These are phyloP conservation scores for Hymenoscyphus albidus DNA, from an alignment of 2,329 filamentous ascomycete genomes.

Conservation along the genomic window DNA sequence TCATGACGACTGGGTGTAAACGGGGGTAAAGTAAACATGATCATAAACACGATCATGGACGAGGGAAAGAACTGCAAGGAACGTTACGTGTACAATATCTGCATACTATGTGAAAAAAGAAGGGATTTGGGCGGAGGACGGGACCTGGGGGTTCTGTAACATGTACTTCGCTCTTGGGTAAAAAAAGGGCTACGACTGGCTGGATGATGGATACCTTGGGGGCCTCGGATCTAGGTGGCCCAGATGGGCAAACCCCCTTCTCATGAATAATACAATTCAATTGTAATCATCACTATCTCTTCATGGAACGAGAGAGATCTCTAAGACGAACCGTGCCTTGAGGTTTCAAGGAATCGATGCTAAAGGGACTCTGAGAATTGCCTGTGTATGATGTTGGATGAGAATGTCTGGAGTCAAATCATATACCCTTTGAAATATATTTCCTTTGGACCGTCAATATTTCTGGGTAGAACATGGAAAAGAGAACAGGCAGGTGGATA, in stretches of 20 bases:
- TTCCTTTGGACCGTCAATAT: too few species aligned
- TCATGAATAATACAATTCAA: neutral
- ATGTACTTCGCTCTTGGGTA: neutral
- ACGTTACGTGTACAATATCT: constrained; percentile 2
- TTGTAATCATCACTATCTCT: neutral
- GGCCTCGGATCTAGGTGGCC: neutral
- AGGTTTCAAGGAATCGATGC: too few species aligned
- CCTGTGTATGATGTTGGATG: too few species aligned
- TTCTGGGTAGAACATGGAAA: too few species aligned
- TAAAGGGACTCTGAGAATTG: too few species aligned
- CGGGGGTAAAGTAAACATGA: neutral
- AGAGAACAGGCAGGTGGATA: too few species aligned
- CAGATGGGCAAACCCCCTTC: neutral
- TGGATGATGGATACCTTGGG: neutral
- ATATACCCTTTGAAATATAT: too few species aligned
- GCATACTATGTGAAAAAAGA: neutral
- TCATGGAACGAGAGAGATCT: neutral
- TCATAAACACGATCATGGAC: neutral
- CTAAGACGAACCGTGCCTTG: too few species aligned
- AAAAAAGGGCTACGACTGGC: neutral
- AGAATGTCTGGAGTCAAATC: too few species aligned
- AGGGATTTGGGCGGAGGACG: neutral
- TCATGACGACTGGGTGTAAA: neutral
- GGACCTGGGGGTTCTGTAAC: neutral
- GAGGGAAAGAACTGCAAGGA: neutral